Conservation (phyloP, 176 grass and related monocot genomes). For the Triticum urartu region DNA sequence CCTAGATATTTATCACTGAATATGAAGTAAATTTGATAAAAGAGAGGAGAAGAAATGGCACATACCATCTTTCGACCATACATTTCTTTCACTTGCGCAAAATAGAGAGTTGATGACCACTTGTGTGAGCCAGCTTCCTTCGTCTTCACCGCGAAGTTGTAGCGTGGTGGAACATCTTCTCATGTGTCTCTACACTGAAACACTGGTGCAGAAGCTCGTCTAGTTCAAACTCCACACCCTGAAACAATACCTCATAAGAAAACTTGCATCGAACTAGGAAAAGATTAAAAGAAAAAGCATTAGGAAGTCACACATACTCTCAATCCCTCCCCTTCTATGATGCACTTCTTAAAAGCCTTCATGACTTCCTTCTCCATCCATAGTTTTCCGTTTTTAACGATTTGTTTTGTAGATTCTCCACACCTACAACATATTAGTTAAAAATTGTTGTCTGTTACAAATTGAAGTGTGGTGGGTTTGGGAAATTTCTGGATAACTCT, state of each 20-base stretch:
- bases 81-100: constrained; percentile 32
- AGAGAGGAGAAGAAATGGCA: background rate
- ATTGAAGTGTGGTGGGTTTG: too few relatives aligned
- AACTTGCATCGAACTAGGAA: background rate
- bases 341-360: constrained; percentile 2
- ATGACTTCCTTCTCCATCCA: constrained; percentile 10
- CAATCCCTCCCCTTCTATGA: background rate
- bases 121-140: background rate
- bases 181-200: background rate
- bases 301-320: background rate
- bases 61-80: background rate
- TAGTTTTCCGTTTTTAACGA: background rate
- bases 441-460: background rate
- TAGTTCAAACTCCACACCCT: background rate
- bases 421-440: background rate
- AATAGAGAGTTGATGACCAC: background rate
- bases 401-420: background rate
- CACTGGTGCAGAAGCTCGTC: background rate
- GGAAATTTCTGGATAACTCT: too few relatives aligned
- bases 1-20: background rate
- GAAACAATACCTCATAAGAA: background rate
- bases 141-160: background rate
- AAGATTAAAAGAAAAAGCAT: background rate
- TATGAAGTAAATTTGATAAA: background rate
- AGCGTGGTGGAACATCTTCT: constrained; percentile 7